Percentiles rank a stretch among this genome's conserved stretches.
These are phyloP conservation scores for Thielaviopsis populi DNA, from an alignment of 2,329 filamentous ascomycete genomes.

Conservation along the genomic window DNA sequence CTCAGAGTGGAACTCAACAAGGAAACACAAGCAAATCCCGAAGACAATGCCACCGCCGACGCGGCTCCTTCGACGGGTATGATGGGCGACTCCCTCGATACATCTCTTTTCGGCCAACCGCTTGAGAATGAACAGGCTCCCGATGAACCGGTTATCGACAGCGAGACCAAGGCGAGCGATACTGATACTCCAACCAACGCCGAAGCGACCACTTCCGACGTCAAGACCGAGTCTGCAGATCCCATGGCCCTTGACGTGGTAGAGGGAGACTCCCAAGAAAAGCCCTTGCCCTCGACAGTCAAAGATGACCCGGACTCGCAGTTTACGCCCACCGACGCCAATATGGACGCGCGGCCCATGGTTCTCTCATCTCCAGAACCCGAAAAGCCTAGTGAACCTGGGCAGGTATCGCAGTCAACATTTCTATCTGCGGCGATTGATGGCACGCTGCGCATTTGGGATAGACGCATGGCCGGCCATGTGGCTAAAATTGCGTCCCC, in stretches of 20 bases:
- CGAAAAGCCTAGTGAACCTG: slow-evolving; percentile 33
- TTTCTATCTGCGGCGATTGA: slow-evolving; percentile 84
- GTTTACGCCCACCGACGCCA: not conserved
- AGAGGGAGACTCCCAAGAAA: not conserved
- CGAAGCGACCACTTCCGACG: not conserved
- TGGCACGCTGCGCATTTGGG: slow-evolving; percentile 85
- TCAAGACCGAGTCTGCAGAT: not conserved
- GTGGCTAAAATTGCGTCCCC: slow-evolving; percentile 65
- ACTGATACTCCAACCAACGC: not conserved
- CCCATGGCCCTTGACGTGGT: slow-evolving; percentile 2
- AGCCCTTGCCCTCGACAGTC: slow-evolving; percentile 13
- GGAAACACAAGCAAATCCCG: not conserved
- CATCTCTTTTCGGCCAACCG: slow-evolving; percentile 25
- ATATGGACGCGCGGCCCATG: slow-evolving; percentile 7
- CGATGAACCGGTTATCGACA: slow-evolving; percentile 22
- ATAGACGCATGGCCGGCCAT: slow-evolving; percentile 59
- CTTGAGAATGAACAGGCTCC: not conserved
- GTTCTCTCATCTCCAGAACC: slow-evolving; percentile 19
- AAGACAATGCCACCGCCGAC: not conserved
- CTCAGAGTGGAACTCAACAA: slow-evolving; percentile 22
- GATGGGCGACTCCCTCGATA: slow-evolving; percentile 17
- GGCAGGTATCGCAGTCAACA: slow-evolving; percentile 54
- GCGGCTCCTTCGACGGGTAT: not conserved
- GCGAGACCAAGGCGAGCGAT: not conserved
- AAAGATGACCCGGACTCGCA: slow-evolving; percentile 1